phyloP scores from a whole-genome alignment of 495 filamentous ascomycete species.

The Aspergillus cavernicola region DNA sequence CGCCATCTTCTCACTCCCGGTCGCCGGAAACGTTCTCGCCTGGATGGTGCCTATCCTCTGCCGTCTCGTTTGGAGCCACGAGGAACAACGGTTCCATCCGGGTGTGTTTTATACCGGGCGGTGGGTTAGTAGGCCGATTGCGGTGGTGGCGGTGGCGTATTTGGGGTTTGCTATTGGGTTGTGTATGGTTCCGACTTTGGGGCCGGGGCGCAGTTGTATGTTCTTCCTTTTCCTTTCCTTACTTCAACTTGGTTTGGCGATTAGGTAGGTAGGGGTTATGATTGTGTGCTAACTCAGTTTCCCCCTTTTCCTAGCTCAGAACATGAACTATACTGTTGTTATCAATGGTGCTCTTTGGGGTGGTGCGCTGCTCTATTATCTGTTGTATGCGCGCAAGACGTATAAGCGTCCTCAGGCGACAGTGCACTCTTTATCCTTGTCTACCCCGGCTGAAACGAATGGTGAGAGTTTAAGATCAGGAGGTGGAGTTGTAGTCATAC shows the following conservation, averaged over 20 bases:
- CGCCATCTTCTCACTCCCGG: conserved; percentile 60
- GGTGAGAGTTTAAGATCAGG: neutral
- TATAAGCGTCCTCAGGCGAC: conserved; percentile 73
- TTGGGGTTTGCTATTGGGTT: conserved; percentile 53
- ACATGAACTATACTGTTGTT: conserved; percentile 66
- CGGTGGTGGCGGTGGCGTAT: conserved; percentile 51
- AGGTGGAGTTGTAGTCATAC: too few relatives aligned
- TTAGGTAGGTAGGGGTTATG: too few relatives aligned
- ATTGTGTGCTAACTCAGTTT: neutral
- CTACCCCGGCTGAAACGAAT: conserved; percentile 13
- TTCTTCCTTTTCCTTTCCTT: conserved; percentile 3
- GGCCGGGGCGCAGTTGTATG: conserved; percentile 51
- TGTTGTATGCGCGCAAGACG: conserved; percentile 62
- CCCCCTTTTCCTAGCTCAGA: conserved; percentile 30
- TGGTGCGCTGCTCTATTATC: conserved; percentile 59
- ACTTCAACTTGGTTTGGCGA: too few relatives aligned
- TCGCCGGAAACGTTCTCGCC: conserved; percentile 59
- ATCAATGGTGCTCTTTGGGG: conserved; percentile 60
- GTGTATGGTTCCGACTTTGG: conserved; percentile 56
- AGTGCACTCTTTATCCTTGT: conserved; percentile 22
- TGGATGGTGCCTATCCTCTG: conserved; percentile 63
- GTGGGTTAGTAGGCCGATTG: conserved; percentile 51
- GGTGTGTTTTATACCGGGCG: conserved; percentile 60
- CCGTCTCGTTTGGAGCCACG: conserved; percentile 62
- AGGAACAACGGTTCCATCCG: conserved; percentile 56